phyloP scores from a whole-genome alignment of 306 rosid species.

The Alnus rubra region DNA sequence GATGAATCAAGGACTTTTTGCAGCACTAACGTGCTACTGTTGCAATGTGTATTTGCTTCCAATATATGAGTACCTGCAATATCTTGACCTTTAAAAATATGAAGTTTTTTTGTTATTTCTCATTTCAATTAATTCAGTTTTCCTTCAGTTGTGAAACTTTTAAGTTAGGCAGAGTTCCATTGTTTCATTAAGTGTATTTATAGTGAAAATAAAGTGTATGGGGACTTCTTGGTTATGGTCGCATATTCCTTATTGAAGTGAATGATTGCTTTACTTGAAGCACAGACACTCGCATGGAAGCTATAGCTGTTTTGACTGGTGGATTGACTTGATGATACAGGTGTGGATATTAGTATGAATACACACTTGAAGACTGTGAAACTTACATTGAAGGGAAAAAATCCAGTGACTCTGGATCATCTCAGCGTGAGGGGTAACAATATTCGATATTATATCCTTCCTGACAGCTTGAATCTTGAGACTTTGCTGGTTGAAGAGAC shows the following conservation, averaged over 20 bases:
- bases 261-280: not conserved
- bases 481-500: slow-evolving; percentile 74
- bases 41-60: not conserved
- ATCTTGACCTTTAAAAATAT: not conserved
- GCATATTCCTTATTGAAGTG: not conserved
- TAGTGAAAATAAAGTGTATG: not conserved
- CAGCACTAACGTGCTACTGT: not conserved
- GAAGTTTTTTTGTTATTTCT: too few species aligned
- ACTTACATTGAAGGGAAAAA: slow-evolving; percentile 88
- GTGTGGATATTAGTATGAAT: slow-evolving; percentile 84
- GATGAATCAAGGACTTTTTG: not conserved
- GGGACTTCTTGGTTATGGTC: not conserved
- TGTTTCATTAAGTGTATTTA: not conserved
- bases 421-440: slow-evolving; percentile 96
- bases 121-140: too few species aligned
- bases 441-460: slow-evolving; percentile 80
- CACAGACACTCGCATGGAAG: not conserved
- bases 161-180: not conserved
- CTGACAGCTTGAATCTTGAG: slow-evolving; percentile 77
- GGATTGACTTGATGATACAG: slow-evolving; percentile 42
- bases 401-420: slow-evolving; percentile 92
- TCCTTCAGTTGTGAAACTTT: not conserved
- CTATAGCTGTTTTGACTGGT: slow-evolving; percentile 29
- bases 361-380: slow-evolving; percentile 94
- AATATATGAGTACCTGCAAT: not conserved